Evolutionary conservation across 1,284 basidiomycete species (phyloP).

Genomic region (Ganoderma sp.): DNA sequence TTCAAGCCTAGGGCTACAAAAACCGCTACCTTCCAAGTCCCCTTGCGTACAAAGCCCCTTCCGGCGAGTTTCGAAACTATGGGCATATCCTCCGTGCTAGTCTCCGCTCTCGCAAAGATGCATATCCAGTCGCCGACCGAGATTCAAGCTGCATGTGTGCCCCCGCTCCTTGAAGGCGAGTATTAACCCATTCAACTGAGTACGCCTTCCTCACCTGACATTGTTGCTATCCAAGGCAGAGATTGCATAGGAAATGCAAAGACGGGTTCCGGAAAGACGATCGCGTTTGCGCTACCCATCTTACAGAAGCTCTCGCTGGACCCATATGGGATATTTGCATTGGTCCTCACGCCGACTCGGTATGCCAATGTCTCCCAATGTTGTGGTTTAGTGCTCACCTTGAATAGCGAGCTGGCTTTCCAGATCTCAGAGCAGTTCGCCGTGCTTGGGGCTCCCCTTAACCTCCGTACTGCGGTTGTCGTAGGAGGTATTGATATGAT

Average conservation of each 20-base stretch:
- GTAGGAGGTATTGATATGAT: constrained; percentile 99
- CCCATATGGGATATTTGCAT: constrained; percentile 92
- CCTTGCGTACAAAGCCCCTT: constrained; percentile 24
- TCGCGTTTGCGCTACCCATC: constrained; percentile 96
- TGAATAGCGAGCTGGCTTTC: constrained; percentile 88
- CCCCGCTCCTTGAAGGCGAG: constrained; percentile 81
- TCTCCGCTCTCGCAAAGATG: constrained; percentile 78
- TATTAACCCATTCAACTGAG: constrained; percentile 7
- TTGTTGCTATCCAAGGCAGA: constrained; percentile 57
- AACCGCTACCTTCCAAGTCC: constrained; percentile 9
- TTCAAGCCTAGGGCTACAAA: constrained; percentile 31
- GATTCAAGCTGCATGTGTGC: constrained; percentile 91
- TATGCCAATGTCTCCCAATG: constrained; percentile 41
- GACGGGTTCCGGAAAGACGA: constrained; percentile 97
- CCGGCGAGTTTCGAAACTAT: constrained; percentile 67
- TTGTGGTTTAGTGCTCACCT: constrained; percentile 7
- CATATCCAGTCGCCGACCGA: constrained; percentile 88
- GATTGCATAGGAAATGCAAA: constrained; percentile 98
- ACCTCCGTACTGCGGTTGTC: constrained; percentile 84
- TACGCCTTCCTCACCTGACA: constrained; percentile 26
- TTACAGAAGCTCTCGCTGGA: constrained; percentile 88
- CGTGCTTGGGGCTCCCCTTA: constrained; percentile 85
- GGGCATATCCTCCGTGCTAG: constrained; percentile 76
- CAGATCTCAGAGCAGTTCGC: constrained; percentile 97
- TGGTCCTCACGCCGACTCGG: constrained; percentile 95